These are phyloP conservation scores for Penstemon eatonii DNA, from an alignment of 257 asterid genomes.

Conservation along the genomic window DNA sequence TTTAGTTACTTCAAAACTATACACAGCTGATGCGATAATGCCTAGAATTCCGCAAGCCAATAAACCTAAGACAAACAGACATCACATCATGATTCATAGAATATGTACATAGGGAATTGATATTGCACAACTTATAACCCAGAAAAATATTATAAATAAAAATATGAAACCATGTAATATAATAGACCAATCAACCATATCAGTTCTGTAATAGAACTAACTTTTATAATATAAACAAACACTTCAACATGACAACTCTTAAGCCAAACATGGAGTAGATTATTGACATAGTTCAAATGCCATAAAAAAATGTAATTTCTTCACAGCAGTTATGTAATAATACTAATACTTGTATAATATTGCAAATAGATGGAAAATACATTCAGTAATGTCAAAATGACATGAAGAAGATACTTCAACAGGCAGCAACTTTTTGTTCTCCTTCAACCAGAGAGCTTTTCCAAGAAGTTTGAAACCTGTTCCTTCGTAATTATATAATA, in stretches of 20 bases:
- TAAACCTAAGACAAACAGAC: not conserved
- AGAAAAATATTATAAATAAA: not conserved
- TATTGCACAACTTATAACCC: constrained; percentile 12
- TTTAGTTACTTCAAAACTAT: not conserved
- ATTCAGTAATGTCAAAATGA: constrained; percentile 76
- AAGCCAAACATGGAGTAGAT: constrained; percentile 7
- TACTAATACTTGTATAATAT: constrained; percentile 20
- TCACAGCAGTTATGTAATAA: constrained; percentile 20
- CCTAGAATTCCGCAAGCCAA: not conserved
- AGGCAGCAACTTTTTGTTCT: constrained; percentile 49
- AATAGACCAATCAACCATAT: constrained; percentile 2
- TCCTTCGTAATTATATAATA: constrained; percentile 28
- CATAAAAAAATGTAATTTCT: constrained; percentile 18
- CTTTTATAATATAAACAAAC: not conserved
- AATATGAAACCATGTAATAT: constrained; percentile 1
- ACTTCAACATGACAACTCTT: not conserved
- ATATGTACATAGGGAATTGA: constrained; percentile 11
- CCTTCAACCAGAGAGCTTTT: constrained; percentile 41
- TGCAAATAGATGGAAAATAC: constrained; percentile 48
- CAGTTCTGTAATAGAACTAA: not conserved
- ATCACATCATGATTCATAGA: not conserved
- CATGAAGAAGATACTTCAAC: constrained; percentile 57
- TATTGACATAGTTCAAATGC: not conserved
- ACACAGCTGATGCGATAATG: not conserved
- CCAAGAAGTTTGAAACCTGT: constrained; percentile 35